Evolutionary conservation across 768 basidiomycete genomes (phyloP).

Genomic region (Pleurotus eryngii): DNA sequence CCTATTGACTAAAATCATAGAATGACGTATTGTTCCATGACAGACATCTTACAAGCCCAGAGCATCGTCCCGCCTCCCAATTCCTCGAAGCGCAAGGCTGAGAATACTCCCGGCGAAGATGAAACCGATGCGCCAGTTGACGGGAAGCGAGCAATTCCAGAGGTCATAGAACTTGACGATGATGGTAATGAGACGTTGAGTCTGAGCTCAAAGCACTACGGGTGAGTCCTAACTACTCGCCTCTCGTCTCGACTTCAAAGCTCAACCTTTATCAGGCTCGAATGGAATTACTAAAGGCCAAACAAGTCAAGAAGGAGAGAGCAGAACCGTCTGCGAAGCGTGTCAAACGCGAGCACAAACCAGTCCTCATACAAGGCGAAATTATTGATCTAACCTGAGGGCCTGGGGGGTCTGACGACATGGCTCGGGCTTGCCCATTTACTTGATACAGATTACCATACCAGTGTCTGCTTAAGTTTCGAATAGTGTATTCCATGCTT

Average conservation of each 20-base stretch:
- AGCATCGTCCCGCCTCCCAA: slow-evolving; percentile 8
- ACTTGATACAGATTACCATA: too few species aligned
- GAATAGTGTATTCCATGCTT: too few species aligned
- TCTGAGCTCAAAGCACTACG: neutral
- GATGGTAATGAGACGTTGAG: neutral
- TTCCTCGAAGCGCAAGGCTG: neutral
- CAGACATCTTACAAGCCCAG: slow-evolving; percentile 14
- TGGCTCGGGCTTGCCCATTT: too few species aligned
- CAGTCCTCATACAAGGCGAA: slow-evolving; percentile 11
- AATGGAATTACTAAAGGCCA: slow-evolving; percentile 2
- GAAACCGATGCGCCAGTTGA: neutral
- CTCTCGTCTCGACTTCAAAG: neutral
- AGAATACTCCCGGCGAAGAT: neutral
- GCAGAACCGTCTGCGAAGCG: slow-evolving; percentile 6
- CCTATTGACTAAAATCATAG: neutral
- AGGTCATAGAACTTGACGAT: neutral
- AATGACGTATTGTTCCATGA: too few species aligned
- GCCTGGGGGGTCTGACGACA: neutral
- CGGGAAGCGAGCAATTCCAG: neutral
- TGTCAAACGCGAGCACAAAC: slow-evolving; percentile 11
- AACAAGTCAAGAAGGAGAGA: slow-evolving; percentile 12
- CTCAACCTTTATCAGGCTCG: neutral
- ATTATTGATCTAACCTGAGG: slow-evolving; percentile 19
- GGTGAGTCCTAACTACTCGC: neutral
- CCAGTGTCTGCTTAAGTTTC: too few species aligned